Base-by-base conservation (phyloP, 768 basidiomycete genomes). In the Leccinum subtestaceum region DNA sequence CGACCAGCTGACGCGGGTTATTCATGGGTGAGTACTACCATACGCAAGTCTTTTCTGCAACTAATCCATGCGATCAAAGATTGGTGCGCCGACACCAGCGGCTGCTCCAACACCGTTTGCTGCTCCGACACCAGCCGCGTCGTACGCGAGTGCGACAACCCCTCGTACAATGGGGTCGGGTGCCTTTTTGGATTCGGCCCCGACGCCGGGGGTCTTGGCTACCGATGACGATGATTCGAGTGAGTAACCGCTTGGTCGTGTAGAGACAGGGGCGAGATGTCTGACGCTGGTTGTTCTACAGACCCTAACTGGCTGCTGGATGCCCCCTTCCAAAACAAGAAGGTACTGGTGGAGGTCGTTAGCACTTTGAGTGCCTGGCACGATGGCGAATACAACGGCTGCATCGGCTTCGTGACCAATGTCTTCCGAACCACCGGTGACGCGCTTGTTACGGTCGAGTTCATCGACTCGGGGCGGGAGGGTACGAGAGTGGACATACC, bases 91-190 rank as follows among this genome's bases (percentile, higher is more conserved):
- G 15, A 79, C 78, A 3, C 74, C 76, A 2, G 74, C 73, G 34
- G 70, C 73, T 43, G 77, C 77, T 4, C 67, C 77, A 9, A 79
- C 78, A 6, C 78, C 79, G 9, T 71, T 65, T 64, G 60, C 67
- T 36, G 76, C 65, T 50, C 70, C 59, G 46, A 76, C 63, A 2
- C 77, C 67, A 52, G 68, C 60, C 15, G 67, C 69, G 8, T 56
- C 67, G 32, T 73, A 74, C 43, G 17, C 64, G 47, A 76, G 63
- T 52, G 76, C 70, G 40, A 58, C 68, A 23, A 77, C 75, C 2
- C 72, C 74, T 47, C 68, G 63, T 13, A 68, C 70, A 6, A 68
- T 66, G 63, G 70, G 70, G 5, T 63, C 70, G 3, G 52, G 23
- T 34, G 54, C 60, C 43, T 66, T 65, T 45, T 56, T 60, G 32